Evolutionary conservation across 306 rosid species (phyloP), one percentile per base, ranked within the genome.

Genomic region (Fragaria nilgerrensis): DNA sequence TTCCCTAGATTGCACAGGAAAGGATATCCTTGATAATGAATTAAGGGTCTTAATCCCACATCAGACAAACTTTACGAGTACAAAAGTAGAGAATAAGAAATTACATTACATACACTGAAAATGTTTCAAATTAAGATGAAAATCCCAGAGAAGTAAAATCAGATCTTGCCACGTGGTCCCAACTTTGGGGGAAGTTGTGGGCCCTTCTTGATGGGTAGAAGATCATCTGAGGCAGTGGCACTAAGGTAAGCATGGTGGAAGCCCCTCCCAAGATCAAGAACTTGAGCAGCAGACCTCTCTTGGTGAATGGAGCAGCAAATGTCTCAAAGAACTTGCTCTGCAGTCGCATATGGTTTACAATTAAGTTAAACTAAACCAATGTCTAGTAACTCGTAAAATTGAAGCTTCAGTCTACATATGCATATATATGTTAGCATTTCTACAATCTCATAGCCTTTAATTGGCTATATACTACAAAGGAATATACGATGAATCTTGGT

Each of bases 311-410:
- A 64, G 96, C 99, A 22, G 96, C 97, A 88, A 95, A 92, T 74
- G 97, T 90, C 94, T 95, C 97, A 27, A 95, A 95, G 91, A 95
- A 95, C 80, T 95, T 95, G 97, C 96, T 92, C 99, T 95, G 86
- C 82, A 73, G 44, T 68, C 80, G 43, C 43, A 39, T 39, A 70
- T 8, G 41, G 63, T 55, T 17, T 69, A 73, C 62, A 79, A 5
- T 8, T 39, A 76, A 44, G 15, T 23, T 52, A 19, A 34, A 15
- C 39, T 17, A 68, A 39, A 16, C 25, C 32, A 23, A 76, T 36
- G 19, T 29, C 75, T 41, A 68, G 45, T 15, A 23, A 59, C 32
- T 56, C 8, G 4, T 9, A n/a, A 55, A 52, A 52, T 8, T 52
- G 56, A 50, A 50, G 2, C 62, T n/a, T 55, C 13, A n/a, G 13